phyloP scores from a whole-genome alignment of 192 early-diverging fungal genomes.

The Rhizophagus prolifer region DNA sequence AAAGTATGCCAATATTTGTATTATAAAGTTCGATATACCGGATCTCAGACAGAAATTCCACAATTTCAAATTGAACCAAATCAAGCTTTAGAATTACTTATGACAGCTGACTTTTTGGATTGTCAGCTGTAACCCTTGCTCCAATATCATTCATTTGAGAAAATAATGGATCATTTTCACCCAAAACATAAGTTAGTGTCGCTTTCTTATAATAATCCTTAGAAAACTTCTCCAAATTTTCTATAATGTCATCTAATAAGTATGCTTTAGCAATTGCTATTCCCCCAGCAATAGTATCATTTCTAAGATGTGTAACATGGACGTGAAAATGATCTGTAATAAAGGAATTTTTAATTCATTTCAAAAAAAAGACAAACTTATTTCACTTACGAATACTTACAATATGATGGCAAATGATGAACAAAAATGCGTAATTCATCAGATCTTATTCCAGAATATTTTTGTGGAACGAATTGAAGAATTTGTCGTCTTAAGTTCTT shows the following conservation, averaged over 20 bases:
- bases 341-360: background rate
- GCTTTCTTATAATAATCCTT: slow-evolving; percentile 65
- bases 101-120: slow-evolving; percentile 90
- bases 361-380: background rate
- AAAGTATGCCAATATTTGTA: slow-evolving; percentile 93
- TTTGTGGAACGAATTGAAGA: slow-evolving; percentile 40
- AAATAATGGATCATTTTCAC: slow-evolving; percentile 42
- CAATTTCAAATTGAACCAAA: slow-evolving; percentile 90
- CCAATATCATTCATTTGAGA: slow-evolving; percentile 13
- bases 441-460: slow-evolving; percentile 47
- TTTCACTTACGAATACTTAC: slow-evolving; percentile 33
- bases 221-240: slow-evolving; percentile 63
- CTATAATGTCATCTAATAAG: slow-evolving; percentile 66
- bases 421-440: slow-evolving; percentile 70
- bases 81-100: slow-evolving; percentile 85
- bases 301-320: slow-evolving; percentile 67
- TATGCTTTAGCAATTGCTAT: slow-evolving; percentile 66
- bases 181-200: slow-evolving; percentile 61
- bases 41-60: slow-evolving; percentile 73
- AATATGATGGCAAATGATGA: slow-evolving; percentile 83
- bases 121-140: slow-evolving; percentile 7
- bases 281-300: slow-evolving; percentile 53
- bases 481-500: slow-evolving; percentile 59
- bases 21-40: slow-evolving; percentile 77
- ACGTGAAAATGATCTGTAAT: slow-evolving; percentile 70